phyloP scores from a whole-genome alignment of 2,329 filamentous ascomycete genomes.

The Alternaria hordeiaustralica region DNA sequence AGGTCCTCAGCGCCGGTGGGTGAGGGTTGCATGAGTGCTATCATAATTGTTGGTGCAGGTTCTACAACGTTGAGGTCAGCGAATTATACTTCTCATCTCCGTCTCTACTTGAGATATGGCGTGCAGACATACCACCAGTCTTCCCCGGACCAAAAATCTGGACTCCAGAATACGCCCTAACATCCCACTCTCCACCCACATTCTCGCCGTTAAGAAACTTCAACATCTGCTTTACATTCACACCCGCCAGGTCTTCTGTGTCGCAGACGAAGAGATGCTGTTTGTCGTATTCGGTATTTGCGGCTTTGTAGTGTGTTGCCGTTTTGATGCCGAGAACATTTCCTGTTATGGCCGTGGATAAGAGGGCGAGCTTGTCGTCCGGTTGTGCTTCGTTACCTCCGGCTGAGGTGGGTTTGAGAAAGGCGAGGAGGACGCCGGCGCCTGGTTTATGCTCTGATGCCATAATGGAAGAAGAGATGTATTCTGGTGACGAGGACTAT shows the following conservation, averaged over 20 bases:
- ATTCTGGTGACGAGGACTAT: no score
- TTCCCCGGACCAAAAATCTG: neutral
- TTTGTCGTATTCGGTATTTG: constrained; percentile 23
- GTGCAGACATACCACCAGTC: neutral
- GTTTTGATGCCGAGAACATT: neutral
- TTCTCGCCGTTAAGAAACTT: constrained; percentile 1
- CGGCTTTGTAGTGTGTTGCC: constrained; percentile 22
- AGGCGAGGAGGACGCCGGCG: neutral
- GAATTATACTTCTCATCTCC: neutral
- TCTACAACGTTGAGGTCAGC: neutral
- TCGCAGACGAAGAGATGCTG: constrained; percentile 34
- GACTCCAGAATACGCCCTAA: neutral
- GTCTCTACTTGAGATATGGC: neutral
- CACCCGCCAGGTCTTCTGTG: constrained; percentile 26
- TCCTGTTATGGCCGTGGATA: neutral
- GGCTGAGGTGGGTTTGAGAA: neutral
- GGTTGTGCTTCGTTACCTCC: neutral
- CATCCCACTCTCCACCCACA: neutral
- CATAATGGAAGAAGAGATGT: neutral
- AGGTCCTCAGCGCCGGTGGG: constrained; percentile 31
- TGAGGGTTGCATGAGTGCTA: constrained; percentile 37
- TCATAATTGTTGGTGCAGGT: constrained; percentile 14
- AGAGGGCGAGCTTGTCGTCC: neutral
- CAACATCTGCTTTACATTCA: constrained; percentile 23
- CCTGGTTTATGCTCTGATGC: no score